Base-by-base conservation (phyloP, 768 basidiomycete species). In the Chalciporus pseudorubinellus region DNA sequence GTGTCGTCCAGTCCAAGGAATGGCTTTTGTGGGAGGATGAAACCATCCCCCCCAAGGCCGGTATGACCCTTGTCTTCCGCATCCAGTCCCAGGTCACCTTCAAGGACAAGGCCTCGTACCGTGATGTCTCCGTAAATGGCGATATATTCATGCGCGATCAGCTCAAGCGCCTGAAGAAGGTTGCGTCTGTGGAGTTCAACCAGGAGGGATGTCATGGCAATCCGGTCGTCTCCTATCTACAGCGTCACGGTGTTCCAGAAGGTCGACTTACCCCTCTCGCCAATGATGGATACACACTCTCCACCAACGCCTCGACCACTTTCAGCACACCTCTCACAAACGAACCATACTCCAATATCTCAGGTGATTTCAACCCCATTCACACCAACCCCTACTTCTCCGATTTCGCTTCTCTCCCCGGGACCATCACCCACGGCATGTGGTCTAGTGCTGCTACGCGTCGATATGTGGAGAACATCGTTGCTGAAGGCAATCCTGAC, bases 341-440 rank as follows among this genome's bases (percentile, higher is more conserved):
- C 65, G 91, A 95, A 70, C 89, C 93, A 2, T 99, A 98, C 73
- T 98, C 95, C 4, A 84, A 85, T 69, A 81, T 95, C 43, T 99
- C 97, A 0, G 95, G 95, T 40, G 95, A 99, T 71, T 98, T 92
- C 78, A 98, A 99, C 70, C 97, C 97, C 24, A 99, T 99, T 60
- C 97, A 99, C 68, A 77, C 97, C 69, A 98, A 99, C 71, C 95
- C 97, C 0, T 98, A 98, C 78, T 98, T 99, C 76, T 84, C 97
- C 20, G 87, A 93, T 67, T 92, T 88, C 55, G 95, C 95, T 2
- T 82, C 85, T 6, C 83, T 99, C 13, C 95, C 95, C 21, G 88
- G 90, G 13, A 99, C 97, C 10, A 98, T 99, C 64, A 98, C 97
- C 3, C 97, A 98, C 63, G 97, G 97, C 47, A 83, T 98, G 74